Conservation (phyloP, 2,329 filamentous ascomycete species). For the Fusarium annulatum region DNA sequence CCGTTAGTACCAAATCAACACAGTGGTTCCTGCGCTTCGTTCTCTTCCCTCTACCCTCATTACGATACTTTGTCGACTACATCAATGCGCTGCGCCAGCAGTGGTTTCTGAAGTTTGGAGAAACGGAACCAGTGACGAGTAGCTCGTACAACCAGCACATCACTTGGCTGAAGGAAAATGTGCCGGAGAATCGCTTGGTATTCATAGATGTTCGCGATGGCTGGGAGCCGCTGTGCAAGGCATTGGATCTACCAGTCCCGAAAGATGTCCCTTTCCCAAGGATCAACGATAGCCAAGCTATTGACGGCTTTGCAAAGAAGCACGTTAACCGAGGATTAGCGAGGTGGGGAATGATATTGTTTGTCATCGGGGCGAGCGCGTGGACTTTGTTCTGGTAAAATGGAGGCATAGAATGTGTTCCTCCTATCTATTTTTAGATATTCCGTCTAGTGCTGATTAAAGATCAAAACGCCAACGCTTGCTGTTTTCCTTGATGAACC, state of each 20-base stretch:
- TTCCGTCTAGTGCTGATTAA: neutral
- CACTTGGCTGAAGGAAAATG: neutral
- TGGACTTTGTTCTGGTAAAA: neutral
- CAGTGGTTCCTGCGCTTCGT: neutral
- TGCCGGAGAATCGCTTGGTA: neutral
- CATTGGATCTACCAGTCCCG: neutral
- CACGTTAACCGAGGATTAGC: accelerated
- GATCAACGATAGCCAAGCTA: neutral
- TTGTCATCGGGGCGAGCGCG: accelerated
- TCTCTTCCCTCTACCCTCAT: neutral
- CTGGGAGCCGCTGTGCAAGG: neutral
- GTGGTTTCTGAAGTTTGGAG: neutral
- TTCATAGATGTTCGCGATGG: neutral
- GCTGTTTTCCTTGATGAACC: conserved; percentile 50
- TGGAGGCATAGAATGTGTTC: neutral
- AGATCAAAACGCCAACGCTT: conserved; percentile 47
- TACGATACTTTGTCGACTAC: neutral
- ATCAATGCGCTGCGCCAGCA: neutral
- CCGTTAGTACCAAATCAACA: accelerated
- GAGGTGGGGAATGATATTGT: neutral
- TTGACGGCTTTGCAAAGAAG: neutral
- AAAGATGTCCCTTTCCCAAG: neutral
- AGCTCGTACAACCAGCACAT: neutral
- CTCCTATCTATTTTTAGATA: neutral
- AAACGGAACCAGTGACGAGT: neutral